Conservation (phyloP, 2,329 filamentous ascomycete species). For the Tympanopsis confertula region DNA sequence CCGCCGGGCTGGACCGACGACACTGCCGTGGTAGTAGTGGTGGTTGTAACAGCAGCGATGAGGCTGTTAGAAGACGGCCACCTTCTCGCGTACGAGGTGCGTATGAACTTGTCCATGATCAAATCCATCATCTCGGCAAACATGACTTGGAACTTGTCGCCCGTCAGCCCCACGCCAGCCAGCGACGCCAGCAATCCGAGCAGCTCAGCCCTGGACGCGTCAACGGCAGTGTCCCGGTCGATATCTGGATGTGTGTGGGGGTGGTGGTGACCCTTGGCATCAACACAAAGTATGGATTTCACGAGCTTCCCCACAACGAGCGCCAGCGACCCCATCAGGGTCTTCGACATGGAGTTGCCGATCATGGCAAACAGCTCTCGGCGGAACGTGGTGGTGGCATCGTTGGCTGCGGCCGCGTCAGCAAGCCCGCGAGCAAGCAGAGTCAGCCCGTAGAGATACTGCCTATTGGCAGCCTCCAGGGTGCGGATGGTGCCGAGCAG, state of each 20-base stretch:
- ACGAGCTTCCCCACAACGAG: constrained; percentile 41
- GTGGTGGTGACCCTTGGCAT: constrained; percentile 14
- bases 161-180: constrained; percentile 54
- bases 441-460: constrained; percentile 42
- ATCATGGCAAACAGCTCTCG: constrained; percentile 54
- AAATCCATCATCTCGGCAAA: constrained; percentile 62
- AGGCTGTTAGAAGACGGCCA: constrained; percentile 27
- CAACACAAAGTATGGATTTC: constrained; percentile 29
- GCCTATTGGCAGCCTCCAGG: constrained; percentile 45
- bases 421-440: constrained; percentile 36
- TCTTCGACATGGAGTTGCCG: constrained; percentile 45
- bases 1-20: constrained; percentile 4
- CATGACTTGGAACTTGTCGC: constrained; percentile 57
- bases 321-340: constrained; percentile 40
- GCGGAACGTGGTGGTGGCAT: constrained; percentile 32
- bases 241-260: constrained; percentile 4
- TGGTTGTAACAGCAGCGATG: neutral
- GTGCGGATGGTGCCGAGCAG: constrained; percentile 40
- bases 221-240: constrained; percentile 13
- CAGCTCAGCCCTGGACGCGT: constrained; percentile 35
- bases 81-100: constrained; percentile 47
- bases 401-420: constrained; percentile 13
- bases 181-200: constrained; percentile 45
- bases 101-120: constrained; percentile 52
- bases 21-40: constrained; percentile 9